Evolutionary conservation across 352 stramenopile genomes (phyloP), one percentile per base, ranked within the genome.

Genomic region (Phytopythium kandeliae): DNA sequence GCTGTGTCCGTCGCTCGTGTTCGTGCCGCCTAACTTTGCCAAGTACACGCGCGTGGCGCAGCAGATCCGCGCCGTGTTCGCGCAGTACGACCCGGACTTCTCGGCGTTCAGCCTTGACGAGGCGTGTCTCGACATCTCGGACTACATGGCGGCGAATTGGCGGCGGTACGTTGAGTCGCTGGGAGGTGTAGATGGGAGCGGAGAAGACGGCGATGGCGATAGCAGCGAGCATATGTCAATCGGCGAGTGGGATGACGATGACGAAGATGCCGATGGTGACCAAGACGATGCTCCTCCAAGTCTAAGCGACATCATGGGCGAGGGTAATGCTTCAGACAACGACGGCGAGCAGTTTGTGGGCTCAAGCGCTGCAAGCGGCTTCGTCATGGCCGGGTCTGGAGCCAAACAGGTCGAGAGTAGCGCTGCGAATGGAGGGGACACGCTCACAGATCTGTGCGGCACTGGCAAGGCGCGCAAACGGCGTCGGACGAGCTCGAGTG

Each of bases 51-150:
- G 76, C 61, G 79, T 97, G 25, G 61, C 77, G 17, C 30, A 69
- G 45, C 64, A 89, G 41, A 92, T 96, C 17, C 75, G 77, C 28
- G 49, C 63, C 13, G 76, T 99, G 5, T 88, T 98, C 49, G 62
- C 67, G n/a, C 59, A 96, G 44, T 98, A 98, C 56, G 96, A 98
- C 68, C 92, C 94, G 5, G 26, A 97, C 51, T 92, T 97, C 55
- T 74, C 73, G 22, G 80, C 83, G 4, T 91, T 92, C 49, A 97
- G 86, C 67, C 62, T 98, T 10, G 96, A 98, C 66, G 96, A 99
- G 77, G 94, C 89, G 4, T 97, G 94, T 52, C 71, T 98, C 41
- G 86, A 99, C 67, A 78, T 99, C 40, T 96, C 86, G 16, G 79
- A 89, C 2, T 98, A 92, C 63, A 65, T 97, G 52, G 60, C 67